Conservation (phyloP, 2,329 filamentous ascomycete species). For the Allantophomopsis cytisporea region DNA sequence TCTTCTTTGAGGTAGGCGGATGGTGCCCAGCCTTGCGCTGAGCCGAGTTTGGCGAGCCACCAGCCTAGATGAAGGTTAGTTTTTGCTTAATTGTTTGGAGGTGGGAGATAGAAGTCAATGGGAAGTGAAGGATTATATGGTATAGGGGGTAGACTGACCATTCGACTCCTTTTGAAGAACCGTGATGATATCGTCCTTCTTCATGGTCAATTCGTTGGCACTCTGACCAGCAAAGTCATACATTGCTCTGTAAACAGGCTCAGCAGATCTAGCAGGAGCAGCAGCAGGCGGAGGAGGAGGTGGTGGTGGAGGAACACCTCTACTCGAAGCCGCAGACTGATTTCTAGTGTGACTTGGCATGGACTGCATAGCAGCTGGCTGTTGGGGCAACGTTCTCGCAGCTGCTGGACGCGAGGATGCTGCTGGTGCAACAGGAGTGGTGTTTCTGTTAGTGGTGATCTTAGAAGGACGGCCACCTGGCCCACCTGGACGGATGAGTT, state of each 20-base stretch:
- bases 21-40: constrained; percentile 82
- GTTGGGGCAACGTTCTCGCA: constrained; percentile 16
- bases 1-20: constrained; percentile 89
- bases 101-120: neutral
- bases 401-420: constrained; percentile 5
- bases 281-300: constrained; percentile 56
- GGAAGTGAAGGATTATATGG: neutral
- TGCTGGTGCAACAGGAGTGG: constrained; percentile 16
- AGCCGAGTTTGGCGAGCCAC: constrained; percentile 75
- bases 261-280: constrained; percentile 44
- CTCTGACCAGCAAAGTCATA: constrained; percentile 85
- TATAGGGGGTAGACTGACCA: constrained; percentile 41
- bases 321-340: constrained; percentile 35
- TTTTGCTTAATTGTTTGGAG: neutral
- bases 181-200: constrained; percentile 68
- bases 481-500: constrained; percentile 83
- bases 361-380: constrained; percentile 15
- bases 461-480: constrained; percentile 71
- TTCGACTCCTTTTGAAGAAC: constrained; percentile 93
- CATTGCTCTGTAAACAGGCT: constrained; percentile 75
- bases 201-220: constrained; percentile 73
- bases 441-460: constrained; percentile 32
- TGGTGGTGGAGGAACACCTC: constrained; percentile 47
- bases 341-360: constrained; percentile 40
- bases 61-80: constrained; percentile 51